Percentiles rank a stretch among this genome's conserved stretches.
phyloP scores from a whole-genome alignment of 1,284 basidiomycete genomes.

The Caloboletus inedulis region DNA sequence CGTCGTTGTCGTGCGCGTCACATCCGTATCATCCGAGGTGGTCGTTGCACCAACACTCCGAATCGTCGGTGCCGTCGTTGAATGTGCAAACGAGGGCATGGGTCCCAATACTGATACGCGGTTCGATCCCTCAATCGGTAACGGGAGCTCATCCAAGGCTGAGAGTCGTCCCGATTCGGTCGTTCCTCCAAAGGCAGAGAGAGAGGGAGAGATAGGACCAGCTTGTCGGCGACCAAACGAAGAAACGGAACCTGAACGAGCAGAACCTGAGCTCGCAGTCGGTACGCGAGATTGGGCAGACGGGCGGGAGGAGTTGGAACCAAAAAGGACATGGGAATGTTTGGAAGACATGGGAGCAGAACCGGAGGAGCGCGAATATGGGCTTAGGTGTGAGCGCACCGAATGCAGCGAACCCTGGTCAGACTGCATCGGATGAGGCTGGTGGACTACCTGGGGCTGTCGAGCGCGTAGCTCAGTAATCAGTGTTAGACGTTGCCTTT shows the following conservation, averaged over 20 bases:
- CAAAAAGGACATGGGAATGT: slow-evolving; percentile 33
- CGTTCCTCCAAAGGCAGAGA: slow-evolving; percentile 41
- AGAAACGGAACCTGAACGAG: slow-evolving; percentile 51
- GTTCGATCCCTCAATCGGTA: slow-evolving; percentile 21
- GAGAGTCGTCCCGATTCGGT: slow-evolving; percentile 24
- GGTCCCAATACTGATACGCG: slow-evolving; percentile 35
- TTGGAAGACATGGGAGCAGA: slow-evolving; percentile 49
- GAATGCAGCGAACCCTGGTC: slow-evolving; percentile 63
- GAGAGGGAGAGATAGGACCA: slow-evolving; percentile 31
- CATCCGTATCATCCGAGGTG: slow-evolving; percentile 31
- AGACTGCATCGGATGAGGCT: slow-evolving; percentile 40
- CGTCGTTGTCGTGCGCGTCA: slow-evolving; percentile 25
- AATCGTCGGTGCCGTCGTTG: slow-evolving; percentile 29
- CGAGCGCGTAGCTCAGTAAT: slow-evolving; percentile 10
- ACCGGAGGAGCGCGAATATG: slow-evolving; percentile 42
- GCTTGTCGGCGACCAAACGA: slow-evolving; percentile 43
- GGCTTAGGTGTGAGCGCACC: slow-evolving; percentile 50
- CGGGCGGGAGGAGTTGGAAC: slow-evolving; percentile 49
- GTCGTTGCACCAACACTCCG: slow-evolving; percentile 33
- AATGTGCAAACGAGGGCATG: slow-evolving; percentile 33
- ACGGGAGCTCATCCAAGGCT: slow-evolving; percentile 19
- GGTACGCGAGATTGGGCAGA: slow-evolving; percentile 38
- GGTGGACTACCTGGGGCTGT: slow-evolving; percentile 44
- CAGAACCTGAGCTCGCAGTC: slow-evolving; percentile 40
- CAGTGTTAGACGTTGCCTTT: slow-evolving; percentile 6